phyloP scores from a whole-genome alignment of 129 eudicot species.

The Ambrosia artemisiifolia region DNA sequence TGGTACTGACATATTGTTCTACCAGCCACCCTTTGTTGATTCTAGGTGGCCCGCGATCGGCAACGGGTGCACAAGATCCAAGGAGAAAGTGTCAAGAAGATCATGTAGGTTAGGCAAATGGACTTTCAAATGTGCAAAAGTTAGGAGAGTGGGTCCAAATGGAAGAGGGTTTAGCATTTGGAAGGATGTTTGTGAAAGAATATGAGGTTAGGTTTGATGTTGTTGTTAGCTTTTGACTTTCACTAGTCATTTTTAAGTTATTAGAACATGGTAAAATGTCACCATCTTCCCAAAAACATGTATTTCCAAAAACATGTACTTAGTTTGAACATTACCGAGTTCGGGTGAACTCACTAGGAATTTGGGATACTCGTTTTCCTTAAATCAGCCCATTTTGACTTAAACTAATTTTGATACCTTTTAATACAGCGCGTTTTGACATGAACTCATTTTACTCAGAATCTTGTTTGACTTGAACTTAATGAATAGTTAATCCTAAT shows the following conservation, averaged over 20 bases:
- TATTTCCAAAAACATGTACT: neutral
- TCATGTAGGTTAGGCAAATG: constrained; percentile 38
- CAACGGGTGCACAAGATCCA: constrained; percentile 38
- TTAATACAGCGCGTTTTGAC: no score
- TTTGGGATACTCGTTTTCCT: no score
- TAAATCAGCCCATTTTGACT: no score
- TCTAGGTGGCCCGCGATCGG: constrained; percentile 28
- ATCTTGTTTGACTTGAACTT: no score
- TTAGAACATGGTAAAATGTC: constrained; percentile 22
- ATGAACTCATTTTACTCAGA: no score
- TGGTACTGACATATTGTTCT: constrained; percentile 20
- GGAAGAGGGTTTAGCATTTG: constrained; percentile 38
- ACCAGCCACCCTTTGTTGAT: constrained; percentile 39
- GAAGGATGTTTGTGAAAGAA: constrained; percentile 39
- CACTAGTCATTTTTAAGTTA: neutral
- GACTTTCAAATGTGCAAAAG: constrained; percentile 34
- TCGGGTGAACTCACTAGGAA: no score
- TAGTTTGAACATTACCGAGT: neutral
- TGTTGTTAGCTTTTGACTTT: constrained; percentile 26
- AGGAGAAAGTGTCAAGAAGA: constrained; percentile 28
- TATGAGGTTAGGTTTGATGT: constrained; percentile 43
- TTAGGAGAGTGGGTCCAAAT: constrained; percentile 36
- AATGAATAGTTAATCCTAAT: no score
- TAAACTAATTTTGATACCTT: no score
- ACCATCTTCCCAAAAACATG: constrained; percentile 1